phyloP scores from a whole-genome alignment of 768 basidiomycete species.

The Daedaleopsis sinensis region DNA sequence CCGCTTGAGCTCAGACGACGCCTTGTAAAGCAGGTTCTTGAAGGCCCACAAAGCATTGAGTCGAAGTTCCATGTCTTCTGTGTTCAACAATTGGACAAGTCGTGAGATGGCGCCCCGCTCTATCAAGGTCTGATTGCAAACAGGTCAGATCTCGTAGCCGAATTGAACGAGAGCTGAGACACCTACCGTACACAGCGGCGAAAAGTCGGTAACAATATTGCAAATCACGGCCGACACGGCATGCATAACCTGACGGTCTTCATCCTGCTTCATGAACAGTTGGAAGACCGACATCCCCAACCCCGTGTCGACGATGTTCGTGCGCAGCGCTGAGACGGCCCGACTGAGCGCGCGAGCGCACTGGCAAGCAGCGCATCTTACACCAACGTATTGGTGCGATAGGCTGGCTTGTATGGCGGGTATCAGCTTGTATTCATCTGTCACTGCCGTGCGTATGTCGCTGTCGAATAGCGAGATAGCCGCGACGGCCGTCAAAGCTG shows the following conservation, averaged over 20 bases:
- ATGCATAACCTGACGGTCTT: slow-evolving; percentile 70
- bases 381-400: slow-evolving; percentile 64
- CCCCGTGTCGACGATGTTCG: slow-evolving; percentile 82
- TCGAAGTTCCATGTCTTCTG: slow-evolving; percentile 57
- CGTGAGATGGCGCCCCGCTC: slow-evolving; percentile 68
- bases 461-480: slow-evolving; percentile 73
- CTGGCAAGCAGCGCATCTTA: slow-evolving; percentile 87
- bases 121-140: slow-evolving; percentile 54
- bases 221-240: slow-evolving; percentile 78
- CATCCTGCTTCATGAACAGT: slow-evolving; percentile 54
- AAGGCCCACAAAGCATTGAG: slow-evolving; percentile 84
- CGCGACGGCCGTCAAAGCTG: slow-evolving; percentile 72
- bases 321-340: slow-evolving; percentile 77
- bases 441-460: slow-evolving; percentile 69
- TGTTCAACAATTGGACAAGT: slow-evolving; percentile 58
- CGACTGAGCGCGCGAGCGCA: slow-evolving; percentile 80
- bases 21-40: slow-evolving; percentile 79
- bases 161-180: background rate
- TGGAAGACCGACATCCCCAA: slow-evolving; percentile 73
- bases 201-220: slow-evolving; percentile 87
- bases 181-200: slow-evolving; percentile 73
- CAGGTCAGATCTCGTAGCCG: background rate
- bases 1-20: slow-evolving; percentile 59
- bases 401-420: slow-evolving; percentile 58
- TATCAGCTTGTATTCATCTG: slow-evolving; percentile 60